Evolutionary conservation across 805 yeast species (phyloP).

Genomic region (Jamesozyma gamospora): DNA sequence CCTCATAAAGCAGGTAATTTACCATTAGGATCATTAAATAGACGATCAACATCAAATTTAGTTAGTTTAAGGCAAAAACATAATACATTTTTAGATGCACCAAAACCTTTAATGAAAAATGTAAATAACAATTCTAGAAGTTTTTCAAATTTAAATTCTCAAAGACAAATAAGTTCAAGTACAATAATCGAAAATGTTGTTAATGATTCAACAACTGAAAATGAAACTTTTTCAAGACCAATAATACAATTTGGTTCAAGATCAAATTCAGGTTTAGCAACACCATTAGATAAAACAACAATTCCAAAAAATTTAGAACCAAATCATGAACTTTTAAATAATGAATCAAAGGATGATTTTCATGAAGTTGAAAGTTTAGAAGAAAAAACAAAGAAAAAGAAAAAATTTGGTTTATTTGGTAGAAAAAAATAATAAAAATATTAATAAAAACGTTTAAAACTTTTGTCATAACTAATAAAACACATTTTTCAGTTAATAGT

Average conservation of each 20-base stretch:
- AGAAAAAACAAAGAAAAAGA: constrained; percentile 20
- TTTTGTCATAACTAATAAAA: no score
- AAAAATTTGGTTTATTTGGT: constrained; percentile 21
- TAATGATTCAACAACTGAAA: not conserved
- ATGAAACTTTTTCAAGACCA: not conserved
- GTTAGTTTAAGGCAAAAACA: not conserved
- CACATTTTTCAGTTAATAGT: no score
- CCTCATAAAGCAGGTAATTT: constrained; percentile 4
- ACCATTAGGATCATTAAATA: not conserved
- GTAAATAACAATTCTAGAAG: constrained; percentile 1
- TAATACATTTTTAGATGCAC: constrained; percentile 6
- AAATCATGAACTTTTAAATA: not conserved
- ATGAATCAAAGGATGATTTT: constrained; percentile 1
- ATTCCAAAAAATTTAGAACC: constrained; percentile 3
- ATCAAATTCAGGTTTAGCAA: not conserved
- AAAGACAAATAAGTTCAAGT: constrained; percentile 15
- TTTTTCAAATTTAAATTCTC: constrained; percentile 4
- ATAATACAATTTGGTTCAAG: constrained; percentile 3
- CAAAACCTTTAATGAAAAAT: constrained; percentile 4
- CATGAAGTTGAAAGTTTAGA: constrained; percentile 2
- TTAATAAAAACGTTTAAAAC: not conserved
- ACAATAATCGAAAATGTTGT: constrained; percentile 5
- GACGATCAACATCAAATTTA: not conserved
- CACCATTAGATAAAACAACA: constrained; percentile 4
- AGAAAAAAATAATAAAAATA: constrained; percentile 17